Evolutionary conservation across 192 early-diverging fungal genomes (phyloP).

Genomic region (Umbelopsis isabellina): DNA sequence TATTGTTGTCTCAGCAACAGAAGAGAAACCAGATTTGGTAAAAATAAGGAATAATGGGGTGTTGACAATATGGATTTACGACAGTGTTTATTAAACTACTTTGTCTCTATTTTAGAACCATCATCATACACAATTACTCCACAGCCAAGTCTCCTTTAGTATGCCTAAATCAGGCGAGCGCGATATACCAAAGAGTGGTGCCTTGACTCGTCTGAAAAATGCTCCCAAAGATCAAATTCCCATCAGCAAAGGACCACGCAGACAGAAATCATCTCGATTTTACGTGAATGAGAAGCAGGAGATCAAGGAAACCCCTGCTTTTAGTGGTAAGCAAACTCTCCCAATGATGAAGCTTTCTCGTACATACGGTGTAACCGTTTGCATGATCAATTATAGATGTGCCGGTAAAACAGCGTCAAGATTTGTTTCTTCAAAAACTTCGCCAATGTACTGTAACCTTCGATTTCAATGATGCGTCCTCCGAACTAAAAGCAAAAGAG

Average conservation of each 20-base stretch:
- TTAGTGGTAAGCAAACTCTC: conserved; percentile 63
- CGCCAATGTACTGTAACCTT: conserved; percentile 91
- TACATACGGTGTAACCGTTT: not conserved
- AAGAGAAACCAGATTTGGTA: conserved; percentile 14
- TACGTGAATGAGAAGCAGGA: conserved; percentile 82
- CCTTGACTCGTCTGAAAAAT: conserved; percentile 55
- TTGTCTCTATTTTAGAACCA: not conserved
- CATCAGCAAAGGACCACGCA: conserved; percentile 76
- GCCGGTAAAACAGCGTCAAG: conserved; percentile 76
- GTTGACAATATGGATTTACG: not conserved
- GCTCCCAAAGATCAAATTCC: conserved; percentile 73
- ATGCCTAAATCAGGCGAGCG: conserved; percentile 21
- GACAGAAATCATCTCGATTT: conserved; percentile 87
- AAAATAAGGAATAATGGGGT: not conserved
- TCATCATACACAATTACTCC: not conserved
- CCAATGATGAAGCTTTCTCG: not conserved
- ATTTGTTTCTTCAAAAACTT: conserved; percentile 90
- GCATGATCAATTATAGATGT: conserved; percentile 61
- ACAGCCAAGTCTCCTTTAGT: conserved; percentile 16
- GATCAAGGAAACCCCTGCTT: conserved; percentile 71
- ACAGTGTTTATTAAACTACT: not conserved
- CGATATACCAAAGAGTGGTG: conserved; percentile 17
- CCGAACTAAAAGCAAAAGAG: conserved; percentile 93
- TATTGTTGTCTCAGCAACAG: conserved; percentile 6
- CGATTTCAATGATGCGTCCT: conserved; percentile 91